Evolutionary conservation across 208 protist genomes (phyloP).

Genomic region (Polymyxa betae): DNA sequence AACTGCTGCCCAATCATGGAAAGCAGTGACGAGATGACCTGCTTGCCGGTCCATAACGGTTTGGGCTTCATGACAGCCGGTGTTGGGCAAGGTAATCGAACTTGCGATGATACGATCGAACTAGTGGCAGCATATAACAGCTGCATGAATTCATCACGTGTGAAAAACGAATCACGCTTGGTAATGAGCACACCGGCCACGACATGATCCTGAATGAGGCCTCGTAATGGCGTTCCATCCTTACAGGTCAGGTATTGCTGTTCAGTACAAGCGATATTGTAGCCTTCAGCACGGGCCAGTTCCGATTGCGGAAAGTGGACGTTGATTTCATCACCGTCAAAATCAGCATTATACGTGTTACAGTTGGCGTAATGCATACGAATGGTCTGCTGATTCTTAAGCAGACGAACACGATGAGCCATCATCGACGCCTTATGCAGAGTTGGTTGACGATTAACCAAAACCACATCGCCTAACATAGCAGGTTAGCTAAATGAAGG

Average conservation of each 20-base stretch:
- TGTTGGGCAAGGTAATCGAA: neutral
- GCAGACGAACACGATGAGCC: conserved; percentile 82
- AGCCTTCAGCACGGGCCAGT: conserved; percentile 85
- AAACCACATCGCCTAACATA: conserved; percentile 94
- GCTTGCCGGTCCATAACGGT: conserved; percentile 94
- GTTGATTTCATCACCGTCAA: conserved; percentile 99
- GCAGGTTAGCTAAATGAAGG: too few species aligned
- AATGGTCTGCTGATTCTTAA: conserved; percentile 67
- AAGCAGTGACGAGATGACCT: conserved; percentile 76
- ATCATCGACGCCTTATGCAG: conserved; percentile 99
- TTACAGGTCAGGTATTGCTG: conserved; percentile 88
- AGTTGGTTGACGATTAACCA: conserved; percentile 99
- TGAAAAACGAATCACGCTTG: conserved; percentile 88
- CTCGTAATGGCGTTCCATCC: conserved; percentile 95
- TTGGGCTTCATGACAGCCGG: conserved; percentile 87
- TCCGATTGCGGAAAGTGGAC: conserved; percentile 94
- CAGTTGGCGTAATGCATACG: conserved; percentile 99
- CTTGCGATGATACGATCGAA: neutral
- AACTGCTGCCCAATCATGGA: neutral
- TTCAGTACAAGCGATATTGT: conserved; percentile 89
- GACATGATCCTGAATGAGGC: conserved; percentile 99
- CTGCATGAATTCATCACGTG: conserved; percentile 85
- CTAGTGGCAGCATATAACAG: conserved; percentile 86
- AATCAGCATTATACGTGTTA: conserved; percentile 99
- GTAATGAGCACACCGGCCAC: conserved; percentile 90